Percentiles rank a stretch among this genome's conserved stretches.
Evolutionary conservation across 2,329 filamentous ascomycete genomes (phyloP).

Genomic region (Elsinoe australis): DNA sequence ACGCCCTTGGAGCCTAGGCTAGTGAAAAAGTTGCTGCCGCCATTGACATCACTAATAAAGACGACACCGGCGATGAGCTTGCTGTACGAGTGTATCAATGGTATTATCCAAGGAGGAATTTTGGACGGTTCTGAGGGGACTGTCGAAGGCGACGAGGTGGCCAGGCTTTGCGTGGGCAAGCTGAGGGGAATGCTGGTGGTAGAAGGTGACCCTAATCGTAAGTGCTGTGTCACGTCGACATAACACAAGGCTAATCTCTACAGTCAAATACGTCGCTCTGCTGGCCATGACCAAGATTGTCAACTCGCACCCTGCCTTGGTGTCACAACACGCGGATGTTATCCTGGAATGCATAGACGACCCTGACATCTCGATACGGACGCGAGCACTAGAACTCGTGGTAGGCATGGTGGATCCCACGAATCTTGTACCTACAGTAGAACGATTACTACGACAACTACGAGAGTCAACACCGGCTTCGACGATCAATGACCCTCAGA

Average conservation of each 20-base stretch:
- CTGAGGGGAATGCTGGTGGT: slow-evolving; percentile 89
- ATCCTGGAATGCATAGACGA: slow-evolving; percentile 96
- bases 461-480: slow-evolving; percentile 54
- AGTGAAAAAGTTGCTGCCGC: slow-evolving; percentile 82
- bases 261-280: slow-evolving; percentile 94
- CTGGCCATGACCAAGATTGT: slow-evolving; percentile 96
- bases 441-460: slow-evolving; percentile 80
- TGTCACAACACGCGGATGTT: slow-evolving; percentile 88
- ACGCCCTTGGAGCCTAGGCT: slow-evolving; percentile 87
- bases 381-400: slow-evolving; percentile 84
- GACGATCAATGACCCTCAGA: slow-evolving; percentile 37
- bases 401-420: slow-evolving; percentile 89
- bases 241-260: slow-evolving; percentile 19
- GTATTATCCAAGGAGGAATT: slow-evolving; percentile 94
- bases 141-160: slow-evolving; percentile 82
- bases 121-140: slow-evolving; percentile 73
- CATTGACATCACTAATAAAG: slow-evolving; percentile 84
- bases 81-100: slow-evolving; percentile 95
- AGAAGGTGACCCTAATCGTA: slow-evolving; percentile 86
- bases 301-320: slow-evolving; percentile 74
- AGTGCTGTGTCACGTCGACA: slow-evolving; percentile 34
- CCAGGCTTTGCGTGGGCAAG: slow-evolving; percentile 84
- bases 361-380: slow-evolving; percentile 87
- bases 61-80: slow-evolving; percentile 97
- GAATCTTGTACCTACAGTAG: slow-evolving; percentile 75